Percentiles rank a stretch among this genome's conserved stretches.
Conservation (phyloP, 441 rosid species). For the Pelargonium cotyledonis region DNA sequence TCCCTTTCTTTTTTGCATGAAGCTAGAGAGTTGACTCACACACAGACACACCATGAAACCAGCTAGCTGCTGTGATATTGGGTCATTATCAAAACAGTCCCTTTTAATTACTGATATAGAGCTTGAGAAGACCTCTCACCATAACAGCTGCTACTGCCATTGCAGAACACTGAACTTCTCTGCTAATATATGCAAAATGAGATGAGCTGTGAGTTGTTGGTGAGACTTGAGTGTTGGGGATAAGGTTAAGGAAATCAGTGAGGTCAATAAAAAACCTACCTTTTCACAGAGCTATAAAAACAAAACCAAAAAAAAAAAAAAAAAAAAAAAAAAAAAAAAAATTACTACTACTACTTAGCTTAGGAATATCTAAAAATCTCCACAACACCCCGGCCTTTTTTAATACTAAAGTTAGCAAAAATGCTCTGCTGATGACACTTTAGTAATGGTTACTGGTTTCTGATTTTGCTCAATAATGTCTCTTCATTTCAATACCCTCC, state of each 20-base stretch:
- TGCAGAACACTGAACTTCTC: conserved; percentile 8
- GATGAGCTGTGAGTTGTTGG: conserved; percentile 18
- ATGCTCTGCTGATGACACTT: neutral
- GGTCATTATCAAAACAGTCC: conserved; percentile 2
- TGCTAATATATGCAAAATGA: conserved; percentile 21
- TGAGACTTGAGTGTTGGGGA: conserved; percentile 24
- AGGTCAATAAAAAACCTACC: conserved; percentile 29
- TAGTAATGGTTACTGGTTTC: neutral
- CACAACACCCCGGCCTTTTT: neutral
- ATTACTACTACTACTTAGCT: neutral
- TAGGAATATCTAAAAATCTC: neutral
- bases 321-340: no score
- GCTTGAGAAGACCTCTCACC: conserved; percentile 6
- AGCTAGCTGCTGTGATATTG: conserved; percentile 3
- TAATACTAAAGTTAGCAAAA: neutral
- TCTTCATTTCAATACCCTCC: neutral
- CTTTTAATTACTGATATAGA: conserved; percentile 1
- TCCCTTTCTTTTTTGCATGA: neutral
- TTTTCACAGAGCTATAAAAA: conserved; percentile 15
- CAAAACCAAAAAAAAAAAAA: neutral
- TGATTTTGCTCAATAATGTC: neutral
- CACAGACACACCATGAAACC: neutral
- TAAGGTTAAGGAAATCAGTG: conserved; percentile 48
- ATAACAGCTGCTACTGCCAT: neutral
- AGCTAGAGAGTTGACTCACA: neutral